Base-by-base conservation (phyloP, 768 basidiomycete species). In the Daedaleopsis nitida region DNA sequence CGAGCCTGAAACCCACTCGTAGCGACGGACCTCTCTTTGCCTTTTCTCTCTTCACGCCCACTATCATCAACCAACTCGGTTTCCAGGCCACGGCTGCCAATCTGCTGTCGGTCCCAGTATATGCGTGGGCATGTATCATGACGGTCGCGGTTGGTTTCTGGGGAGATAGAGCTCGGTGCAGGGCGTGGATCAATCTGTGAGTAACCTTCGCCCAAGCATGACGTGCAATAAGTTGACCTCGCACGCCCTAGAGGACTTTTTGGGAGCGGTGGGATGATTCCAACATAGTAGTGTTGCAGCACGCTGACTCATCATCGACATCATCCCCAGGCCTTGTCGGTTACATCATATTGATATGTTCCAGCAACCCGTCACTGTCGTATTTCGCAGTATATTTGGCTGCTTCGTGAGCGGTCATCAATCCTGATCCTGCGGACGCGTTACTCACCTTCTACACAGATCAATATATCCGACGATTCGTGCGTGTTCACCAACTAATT, bases 371-470 rank as follows among this genome's bases (percentile, higher is more conserved):
- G n/a, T 81, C 80, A 2, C 69, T 90, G 43, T 89, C 87, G 6
- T 91, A 91, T 69, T 88, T 90, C 65, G 88, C 88, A 5, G 83
- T 85, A 23, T 92, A 83, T 69, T 74, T 91, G 5, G 90, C 87
- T 17, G 83, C 85, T 23, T 86, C 85, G 87, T 88, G 65, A 76
- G 88, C 78, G 47, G 21, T 38, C 35, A 1, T 59, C 35, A 12
- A n/a, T 42, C 37, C 50, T 12, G 39, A 42, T 42, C 11, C 13
- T 42, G 45, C 24, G 24, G 38, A 34, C 45, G 38, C 44, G 27
- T 49, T 17, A 59, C 51, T 17, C 5, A 14, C 11, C 5, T 39
- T 13, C 27, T 7, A 24, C 32, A 1, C 43, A 76, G 78, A 12
- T 75, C 80, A 11, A 83, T 83, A 24, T 83, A 81, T 64, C 81